Conservation (phyloP, 164 flowering plant species). For the Macadamia integrifolia region DNA sequence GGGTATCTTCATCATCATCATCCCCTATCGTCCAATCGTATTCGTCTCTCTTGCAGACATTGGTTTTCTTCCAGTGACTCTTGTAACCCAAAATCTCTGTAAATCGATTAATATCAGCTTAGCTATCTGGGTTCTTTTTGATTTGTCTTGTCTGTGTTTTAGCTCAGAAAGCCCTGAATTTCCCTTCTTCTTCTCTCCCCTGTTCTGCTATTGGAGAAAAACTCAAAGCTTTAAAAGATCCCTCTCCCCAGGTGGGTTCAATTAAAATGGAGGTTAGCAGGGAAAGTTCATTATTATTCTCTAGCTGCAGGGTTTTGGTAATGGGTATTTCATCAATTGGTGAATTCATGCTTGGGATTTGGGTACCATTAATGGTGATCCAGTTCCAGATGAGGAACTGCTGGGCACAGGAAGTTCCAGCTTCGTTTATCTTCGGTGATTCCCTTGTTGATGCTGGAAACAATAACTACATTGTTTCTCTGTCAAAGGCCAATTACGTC, state of each 20-base stretch:
- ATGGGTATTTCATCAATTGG: constrained; percentile 9
- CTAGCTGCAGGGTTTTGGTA: not conserved
- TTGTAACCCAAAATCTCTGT: no score
- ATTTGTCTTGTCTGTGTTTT: no score
- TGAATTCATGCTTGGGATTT: constrained; percentile 1
- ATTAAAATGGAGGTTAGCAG: not conserved
- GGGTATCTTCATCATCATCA: not conserved
- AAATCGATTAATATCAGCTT: no score
- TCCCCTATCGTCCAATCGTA: not conserved
- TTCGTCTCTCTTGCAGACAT: no score
- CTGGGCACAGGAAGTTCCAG: constrained; percentile 26
- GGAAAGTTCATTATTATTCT: not conserved
- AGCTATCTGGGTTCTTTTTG: no score
- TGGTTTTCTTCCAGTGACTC: no score
- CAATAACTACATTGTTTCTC: constrained; percentile 62
- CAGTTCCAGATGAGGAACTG: constrained; percentile 11
- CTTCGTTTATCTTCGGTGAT: constrained; percentile 72
- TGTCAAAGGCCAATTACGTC: constrained; percentile 53
- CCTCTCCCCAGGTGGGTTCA: not conserved
- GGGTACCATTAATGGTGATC: not conserved
- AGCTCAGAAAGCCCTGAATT: no score
- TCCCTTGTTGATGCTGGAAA: constrained; percentile 79
- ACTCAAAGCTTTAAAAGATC: no score
- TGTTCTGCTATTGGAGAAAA: no score
- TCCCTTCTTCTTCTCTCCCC: no score